Evolutionary conservation across 2,329 filamentous ascomycete species (phyloP), one percentile per base, ranked within the genome.

Genomic region (Bipolaris bicolor): DNA sequence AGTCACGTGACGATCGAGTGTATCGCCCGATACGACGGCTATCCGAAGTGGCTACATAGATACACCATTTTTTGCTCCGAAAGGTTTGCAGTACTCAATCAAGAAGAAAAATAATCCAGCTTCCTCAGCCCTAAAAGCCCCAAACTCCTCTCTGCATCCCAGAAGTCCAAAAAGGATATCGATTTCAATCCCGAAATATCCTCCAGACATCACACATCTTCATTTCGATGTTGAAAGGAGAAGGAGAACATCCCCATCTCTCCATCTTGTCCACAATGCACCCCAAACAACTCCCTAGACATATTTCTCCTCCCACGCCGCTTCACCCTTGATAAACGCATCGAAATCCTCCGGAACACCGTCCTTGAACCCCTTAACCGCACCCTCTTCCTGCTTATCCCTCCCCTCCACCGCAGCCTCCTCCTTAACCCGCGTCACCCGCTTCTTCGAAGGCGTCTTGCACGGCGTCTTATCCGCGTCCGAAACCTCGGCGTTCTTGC

Each of bases 341-440:
- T 57, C 55, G 5, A 59, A 57, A 3, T 63, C 64, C 1, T 46
- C 39, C 2, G 63, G 59, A 13, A 67, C 40, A 2, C 44, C 24
- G 1, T 62, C 47, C 31, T 37, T 51, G 10, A 31, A 45, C 24
- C 39, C 24, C 9, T 60, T 54, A 0, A 24, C 9, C 0, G 41
- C 29, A 5, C 18, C 50, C 37, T 53, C 49, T 7, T 29, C 22
- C 55, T 68, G 67, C 57, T 64, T 64, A 1, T 11, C 55, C 5
- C 7, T 7, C 10, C 55, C 37, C 62, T 67, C 70, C 1, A 62
- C 48, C 0, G 55, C 60, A 3, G 54, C 43, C 51, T 64, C 66
- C n/a, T 70, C 72, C 64, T 70, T 61, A 61, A 15, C 6, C 20
- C n/a, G 26, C 26, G 2, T 41, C 2, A 11, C 1, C 39, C 15